These are phyloP conservation scores for Pascua guehoae DNA, from an alignment of 1,284 basidiomycete species.

Conservation along the genomic window DNA sequence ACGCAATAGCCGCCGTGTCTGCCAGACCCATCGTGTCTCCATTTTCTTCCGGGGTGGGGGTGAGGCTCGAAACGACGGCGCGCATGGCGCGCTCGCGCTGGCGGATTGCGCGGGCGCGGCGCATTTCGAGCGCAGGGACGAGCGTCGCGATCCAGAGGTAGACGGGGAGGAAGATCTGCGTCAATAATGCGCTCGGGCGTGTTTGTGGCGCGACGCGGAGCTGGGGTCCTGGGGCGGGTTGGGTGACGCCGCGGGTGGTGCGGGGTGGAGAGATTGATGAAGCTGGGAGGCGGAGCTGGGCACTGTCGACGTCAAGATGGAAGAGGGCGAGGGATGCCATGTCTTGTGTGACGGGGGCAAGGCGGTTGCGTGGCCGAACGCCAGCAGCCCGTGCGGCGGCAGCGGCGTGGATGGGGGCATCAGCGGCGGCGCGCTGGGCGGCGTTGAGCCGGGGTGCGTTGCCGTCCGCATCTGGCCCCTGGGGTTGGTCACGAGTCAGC, in stretches of 20 bases:
- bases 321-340: slow-evolving; percentile 7
- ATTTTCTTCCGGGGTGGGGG: neutral
- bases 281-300: slow-evolving; percentile 27
- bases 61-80: slow-evolving; percentile 26
- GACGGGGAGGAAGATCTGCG: slow-evolving; percentile 37
- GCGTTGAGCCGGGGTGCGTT: slow-evolving; percentile 1
- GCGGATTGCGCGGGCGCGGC: slow-evolving; percentile 34
- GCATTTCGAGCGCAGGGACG: slow-evolving; percentile 37
- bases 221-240: neutral
- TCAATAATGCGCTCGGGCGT: slow-evolving; percentile 16
- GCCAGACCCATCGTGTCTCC: neutral
- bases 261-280: slow-evolving; percentile 6
- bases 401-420: slow-evolving; percentile 8
- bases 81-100: slow-evolving; percentile 38
- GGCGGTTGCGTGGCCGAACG: neutral
- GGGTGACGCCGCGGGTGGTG: neutral
- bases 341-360: neutral
- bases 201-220: slow-evolving; percentile 7
- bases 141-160: slow-evolving; percentile 42
- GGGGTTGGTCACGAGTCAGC: too few species aligned
- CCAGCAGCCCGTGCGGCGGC: slow-evolving; percentile 3
- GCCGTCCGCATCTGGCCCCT: neutral
- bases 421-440: neutral
- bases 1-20: neutral
- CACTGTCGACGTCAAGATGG: slow-evolving; percentile 28